Conservation (phyloP, 2,329 filamentous ascomycete species). For the Cordyceps javanica region DNA sequence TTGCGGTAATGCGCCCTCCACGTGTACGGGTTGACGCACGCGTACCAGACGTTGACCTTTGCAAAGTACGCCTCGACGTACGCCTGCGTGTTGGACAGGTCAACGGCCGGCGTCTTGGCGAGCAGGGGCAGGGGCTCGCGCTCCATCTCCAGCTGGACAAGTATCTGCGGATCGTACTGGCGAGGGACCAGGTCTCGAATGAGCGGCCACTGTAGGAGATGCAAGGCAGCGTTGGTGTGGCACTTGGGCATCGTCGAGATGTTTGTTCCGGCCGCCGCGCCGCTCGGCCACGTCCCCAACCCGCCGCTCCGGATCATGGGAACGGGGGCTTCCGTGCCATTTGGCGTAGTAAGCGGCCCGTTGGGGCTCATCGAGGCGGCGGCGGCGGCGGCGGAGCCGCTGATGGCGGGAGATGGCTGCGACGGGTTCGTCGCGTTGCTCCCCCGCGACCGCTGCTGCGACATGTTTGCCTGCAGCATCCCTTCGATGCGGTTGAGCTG, state of each 20-base stretch:
- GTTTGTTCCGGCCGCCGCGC: constrained; percentile 45
- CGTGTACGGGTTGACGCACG: constrained; percentile 75
- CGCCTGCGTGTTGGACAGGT: constrained; percentile 65
- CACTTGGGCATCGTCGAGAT: constrained; percentile 83
- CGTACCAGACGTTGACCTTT: constrained; percentile 78
- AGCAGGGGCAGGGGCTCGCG: constrained; percentile 66
- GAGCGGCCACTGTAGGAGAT: constrained; percentile 73
- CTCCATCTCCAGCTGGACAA: constrained; percentile 75
- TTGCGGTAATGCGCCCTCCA: constrained; percentile 72
- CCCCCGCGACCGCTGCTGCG: constrained; percentile 34
- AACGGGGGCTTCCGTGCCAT: constrained; percentile 30
- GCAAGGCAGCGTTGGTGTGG: constrained; percentile 73
- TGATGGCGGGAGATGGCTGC: constrained; percentile 58
- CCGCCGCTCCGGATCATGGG: constrained; percentile 56
- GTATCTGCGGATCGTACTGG: constrained; percentile 74
- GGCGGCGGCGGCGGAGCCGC: constrained; percentile 55
- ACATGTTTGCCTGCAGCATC: constrained; percentile 65
- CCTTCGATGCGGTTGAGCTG: constrained; percentile 71
- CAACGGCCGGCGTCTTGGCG: constrained; percentile 59
- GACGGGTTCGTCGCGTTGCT: constrained; percentile 39
- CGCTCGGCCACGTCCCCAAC: constrained; percentile 63
- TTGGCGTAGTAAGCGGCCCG: constrained; percentile 29
- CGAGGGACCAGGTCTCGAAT: constrained; percentile 72
- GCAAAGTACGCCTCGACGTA: constrained; percentile 79
- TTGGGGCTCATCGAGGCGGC: constrained; percentile 51